Base-by-base conservation (phyloP, 345 rosid species). In the Geranium rotundifolium region DNA sequence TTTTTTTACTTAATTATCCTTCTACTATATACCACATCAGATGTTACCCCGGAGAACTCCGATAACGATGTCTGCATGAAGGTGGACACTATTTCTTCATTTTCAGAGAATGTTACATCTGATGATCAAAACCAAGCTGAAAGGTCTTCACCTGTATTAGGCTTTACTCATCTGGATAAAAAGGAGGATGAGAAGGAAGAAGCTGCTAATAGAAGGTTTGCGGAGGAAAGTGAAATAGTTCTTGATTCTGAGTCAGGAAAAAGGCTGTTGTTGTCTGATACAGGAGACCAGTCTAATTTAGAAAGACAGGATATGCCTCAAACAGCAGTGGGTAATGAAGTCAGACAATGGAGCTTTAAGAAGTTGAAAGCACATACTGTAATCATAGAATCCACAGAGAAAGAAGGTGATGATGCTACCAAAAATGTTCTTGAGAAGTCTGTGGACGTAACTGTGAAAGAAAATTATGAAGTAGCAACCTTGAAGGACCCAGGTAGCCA, bases 401-500 rank as follows among this genome's bases (percentile, higher is more conserved):
- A 65, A 16, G 67, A 59, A 65, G 69, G 64, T 72, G 74, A 72
- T 61, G 76, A 72, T 61, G 76, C 57, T 58, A 68, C 67, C 64
- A 66, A 63, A 70, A 73, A 56, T 56, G 41, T 67, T 57, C 65
- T 59, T 57, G 65, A 63, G 59, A 70, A 72, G 70, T 29, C 49
- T 56, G 73, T 65, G 69, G 79, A 68, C 65, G 67, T 17, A 57
- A 15, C 52, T 15, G 19, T 54, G 27, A 65, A 78, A 71, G 81
- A 67, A 72, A 77, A 60, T 66, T 29, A 65, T 63, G 79, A 64
- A 56, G 63, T 65, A 61, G 71, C 65, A 64, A 65, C 65, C 29
- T 62, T 64, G 41, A 66, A 67, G 14, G 69, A 57, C 63, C 67
- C 81, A 71, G 96, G 90, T 89, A 72, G 75, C 52, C 52, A 46